phyloP scores from a whole-genome alignment of 345 rosid species.

The Eucalyptus marginata region DNA sequence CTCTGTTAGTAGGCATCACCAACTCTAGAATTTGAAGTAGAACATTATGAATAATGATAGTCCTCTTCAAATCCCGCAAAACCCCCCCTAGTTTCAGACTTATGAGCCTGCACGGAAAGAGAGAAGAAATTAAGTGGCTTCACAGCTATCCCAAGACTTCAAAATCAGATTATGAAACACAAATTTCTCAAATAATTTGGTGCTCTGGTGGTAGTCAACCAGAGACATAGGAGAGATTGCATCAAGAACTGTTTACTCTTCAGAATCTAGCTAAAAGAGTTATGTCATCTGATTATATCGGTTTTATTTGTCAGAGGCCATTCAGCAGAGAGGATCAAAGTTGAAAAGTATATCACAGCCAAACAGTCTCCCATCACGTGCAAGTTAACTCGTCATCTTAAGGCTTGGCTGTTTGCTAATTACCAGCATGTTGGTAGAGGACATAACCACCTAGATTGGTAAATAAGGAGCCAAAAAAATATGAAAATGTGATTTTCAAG shows the following conservation, averaged over 20 bases:
- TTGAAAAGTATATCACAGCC: background rate
- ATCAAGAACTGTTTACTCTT: background rate
- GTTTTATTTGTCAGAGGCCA: too few species aligned
- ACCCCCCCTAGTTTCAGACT: conserved; percentile 22
- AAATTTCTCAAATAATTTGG: background rate
- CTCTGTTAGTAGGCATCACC: background rate
- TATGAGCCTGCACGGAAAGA: conserved; percentile 45
- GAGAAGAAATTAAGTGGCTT: background rate
- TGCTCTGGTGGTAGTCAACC: background rate
- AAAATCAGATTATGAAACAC: background rate
- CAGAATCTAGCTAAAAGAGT: background rate
- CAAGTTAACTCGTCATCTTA: background rate
- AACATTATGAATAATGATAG: conserved; percentile 4
- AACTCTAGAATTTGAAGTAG: background rate
- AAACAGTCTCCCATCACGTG: background rate
- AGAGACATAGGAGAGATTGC: background rate
- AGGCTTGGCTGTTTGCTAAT: background rate
- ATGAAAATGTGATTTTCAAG: background rate
- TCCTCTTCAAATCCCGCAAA: conserved; percentile 11
- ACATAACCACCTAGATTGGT: background rate
- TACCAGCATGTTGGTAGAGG: background rate
- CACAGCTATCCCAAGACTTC: background rate
- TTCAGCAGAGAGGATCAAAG: background rate
- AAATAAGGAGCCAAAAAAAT: background rate
- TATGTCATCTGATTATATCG: too few species aligned